Percentiles rank a stretch among this genome's conserved stretches.
Conservation (phyloP, 2,329 filamentous ascomycete genomes). For the Tolypocladium endophyticum region DNA sequence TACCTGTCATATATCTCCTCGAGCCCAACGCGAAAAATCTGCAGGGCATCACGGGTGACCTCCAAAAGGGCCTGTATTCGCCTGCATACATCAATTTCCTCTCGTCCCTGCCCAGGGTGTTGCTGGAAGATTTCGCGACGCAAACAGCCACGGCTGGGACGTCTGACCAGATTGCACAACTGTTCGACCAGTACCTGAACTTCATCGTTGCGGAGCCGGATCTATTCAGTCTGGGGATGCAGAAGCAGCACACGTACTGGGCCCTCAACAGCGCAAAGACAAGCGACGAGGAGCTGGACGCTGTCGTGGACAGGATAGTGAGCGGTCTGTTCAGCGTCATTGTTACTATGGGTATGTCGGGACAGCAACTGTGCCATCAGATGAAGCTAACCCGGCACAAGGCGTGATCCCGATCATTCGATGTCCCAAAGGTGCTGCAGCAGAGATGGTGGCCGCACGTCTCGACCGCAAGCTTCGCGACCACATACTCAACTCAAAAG, state of each 20-base stretch:
- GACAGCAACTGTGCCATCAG: neutral
- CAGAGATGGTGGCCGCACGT: slow-evolving; percentile 88
- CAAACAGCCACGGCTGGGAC: slow-evolving; percentile 78
- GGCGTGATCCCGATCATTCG: slow-evolving; percentile 90
- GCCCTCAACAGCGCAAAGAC: slow-evolving; percentile 91
- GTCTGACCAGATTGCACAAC: slow-evolving; percentile 79
- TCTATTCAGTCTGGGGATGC: slow-evolving; percentile 86
- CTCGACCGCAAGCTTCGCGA: slow-evolving; percentile 92
- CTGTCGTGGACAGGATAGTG: slow-evolving; percentile 81
- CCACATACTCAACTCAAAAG: slow-evolving; percentile 94
- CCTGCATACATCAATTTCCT: slow-evolving; percentile 96
- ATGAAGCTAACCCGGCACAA: slow-evolving; percentile 18
- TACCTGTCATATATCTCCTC: slow-evolving; percentile 92
- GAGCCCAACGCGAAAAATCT: slow-evolving; percentile 79
- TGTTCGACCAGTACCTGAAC: slow-evolving; percentile 95
- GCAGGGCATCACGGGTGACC: slow-evolving; percentile 71
- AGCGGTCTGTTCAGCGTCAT: slow-evolving; percentile 95
- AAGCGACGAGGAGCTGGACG: slow-evolving; percentile 80
- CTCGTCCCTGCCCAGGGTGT: slow-evolving; percentile 77
- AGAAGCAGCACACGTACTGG: slow-evolving; percentile 85
- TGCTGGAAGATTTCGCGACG: slow-evolving; percentile 89
- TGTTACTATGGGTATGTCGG: slow-evolving; percentile 78
- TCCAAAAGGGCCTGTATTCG: slow-evolving; percentile 79
- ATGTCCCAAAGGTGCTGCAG: slow-evolving; percentile 84
- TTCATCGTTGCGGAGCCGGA: slow-evolving; percentile 95